Conservation (phyloP, 2,329 filamentous ascomycete species). For the Botrytis paeoniae region DNA sequence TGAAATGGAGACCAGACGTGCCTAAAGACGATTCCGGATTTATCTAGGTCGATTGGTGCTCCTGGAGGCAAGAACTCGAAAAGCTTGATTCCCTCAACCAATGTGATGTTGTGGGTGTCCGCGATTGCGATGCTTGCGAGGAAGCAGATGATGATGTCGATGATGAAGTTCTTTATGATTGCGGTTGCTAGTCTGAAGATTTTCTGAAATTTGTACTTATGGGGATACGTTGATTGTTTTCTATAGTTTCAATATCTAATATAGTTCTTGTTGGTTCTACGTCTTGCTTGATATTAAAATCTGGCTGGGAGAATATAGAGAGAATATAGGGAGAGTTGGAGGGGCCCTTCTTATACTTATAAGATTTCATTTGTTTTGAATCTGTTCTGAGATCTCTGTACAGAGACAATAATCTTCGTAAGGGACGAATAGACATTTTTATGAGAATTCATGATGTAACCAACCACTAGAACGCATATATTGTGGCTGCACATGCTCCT, state of each 20-base stretch:
- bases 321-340: fast-evolving
- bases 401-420: not conserved
- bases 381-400: not conserved
- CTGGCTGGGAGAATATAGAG: too few relatives aligned
- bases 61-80: not conserved
- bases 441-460: not conserved
- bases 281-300: not conserved
- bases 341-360: not conserved
- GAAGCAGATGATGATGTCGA: not conserved
- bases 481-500: not conserved
- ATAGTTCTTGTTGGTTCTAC: not conserved
- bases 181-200: not conserved
- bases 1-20: not conserved
- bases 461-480: fast-evolving
- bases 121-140: not conserved
- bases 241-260: not conserved
- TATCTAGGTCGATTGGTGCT: not conserved
- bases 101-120: not conserved
- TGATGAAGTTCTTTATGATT: not conserved
- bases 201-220: too few relatives aligned
- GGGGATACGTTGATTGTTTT: not conserved
- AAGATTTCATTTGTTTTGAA: not conserved
- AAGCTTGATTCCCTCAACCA: not conserved
- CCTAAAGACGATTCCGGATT: not conserved
- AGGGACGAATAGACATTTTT: not conserved